A percentile compares a stretch with the other conserved stretches of the same genome.
phyloP scores from a whole-genome alignment of 2,329 filamentous ascomycete genomes.

The Phyllosticta citrichinensis region DNA sequence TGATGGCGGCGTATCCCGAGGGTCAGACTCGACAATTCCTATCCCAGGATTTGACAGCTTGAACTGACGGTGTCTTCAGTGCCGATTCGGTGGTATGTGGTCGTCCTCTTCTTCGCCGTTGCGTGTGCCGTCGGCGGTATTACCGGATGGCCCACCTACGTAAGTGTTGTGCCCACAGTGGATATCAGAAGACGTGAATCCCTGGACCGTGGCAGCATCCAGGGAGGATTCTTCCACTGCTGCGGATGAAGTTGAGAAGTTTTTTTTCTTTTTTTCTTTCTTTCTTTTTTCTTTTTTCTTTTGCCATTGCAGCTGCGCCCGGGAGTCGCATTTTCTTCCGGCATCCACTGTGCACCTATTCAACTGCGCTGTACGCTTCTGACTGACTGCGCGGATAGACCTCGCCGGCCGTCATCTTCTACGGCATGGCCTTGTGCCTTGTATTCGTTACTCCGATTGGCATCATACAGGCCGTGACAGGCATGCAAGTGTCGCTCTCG shows the following conservation, averaged over 20 bases:
- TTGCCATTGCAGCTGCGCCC: too few species aligned
- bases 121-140: constrained; percentile 38
- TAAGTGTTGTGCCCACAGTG: neutral
- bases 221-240: too few species aligned
- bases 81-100: constrained; percentile 33
- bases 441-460: constrained; percentile 44
- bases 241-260: too few species aligned
- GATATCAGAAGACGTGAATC: too few species aligned
- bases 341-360: too few species aligned
- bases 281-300: too few species aligned
- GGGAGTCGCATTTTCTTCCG: too few species aligned
- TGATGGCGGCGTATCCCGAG: constrained; percentile 23
- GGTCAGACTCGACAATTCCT: too few species aligned
- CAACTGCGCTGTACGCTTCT: neutral
- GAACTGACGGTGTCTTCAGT: constrained; percentile 7
- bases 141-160: constrained; percentile 39
- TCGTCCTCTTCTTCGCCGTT: constrained; percentile 43
- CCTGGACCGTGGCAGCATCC: too few species aligned
- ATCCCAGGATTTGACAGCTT: too few species aligned
- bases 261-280: too few species aligned
- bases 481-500: constrained; percentile 39
- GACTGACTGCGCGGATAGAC: constrained; percentile 19
- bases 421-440: constrained; percentile 40
- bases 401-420: constrained; percentile 42
- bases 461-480: constrained; percentile 45